Conservation (phyloP, 2,329 filamentous ascomycete genomes). For the Trematosphaeria pertusa region DNA sequence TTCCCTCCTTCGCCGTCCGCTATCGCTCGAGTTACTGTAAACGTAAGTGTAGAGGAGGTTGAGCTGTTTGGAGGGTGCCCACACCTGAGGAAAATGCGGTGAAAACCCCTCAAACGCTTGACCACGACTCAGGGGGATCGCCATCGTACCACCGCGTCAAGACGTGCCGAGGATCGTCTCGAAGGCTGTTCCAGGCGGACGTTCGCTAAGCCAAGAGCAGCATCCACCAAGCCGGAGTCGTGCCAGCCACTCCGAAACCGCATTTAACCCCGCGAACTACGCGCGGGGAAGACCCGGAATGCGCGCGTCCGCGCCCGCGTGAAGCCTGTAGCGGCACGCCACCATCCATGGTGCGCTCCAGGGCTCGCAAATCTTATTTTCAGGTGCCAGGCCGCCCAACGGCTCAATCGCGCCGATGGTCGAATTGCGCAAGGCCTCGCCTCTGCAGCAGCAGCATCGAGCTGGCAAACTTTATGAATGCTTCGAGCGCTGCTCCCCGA, state of each 20-base stretch:
- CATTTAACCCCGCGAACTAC: not conserved
- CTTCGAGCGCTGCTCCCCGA: not conserved
- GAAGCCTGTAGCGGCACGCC: constrained; percentile 2
- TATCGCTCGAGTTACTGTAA: too few relatives aligned
- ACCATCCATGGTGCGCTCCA: constrained; percentile 4
- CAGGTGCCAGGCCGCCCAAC: not conserved
- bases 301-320: not conserved
- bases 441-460: not conserved
- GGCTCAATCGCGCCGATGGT: not conserved
- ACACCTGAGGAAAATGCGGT: not conserved
- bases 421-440: constrained; percentile 1
- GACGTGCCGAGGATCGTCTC: too few relatives aligned
- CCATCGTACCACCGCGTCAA: not conserved
- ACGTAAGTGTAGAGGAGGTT: too few relatives aligned
- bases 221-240: not conserved
- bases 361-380: constrained; percentile 3
- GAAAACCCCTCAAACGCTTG: not conserved
- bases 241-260: not conserved
- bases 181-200: not conserved
- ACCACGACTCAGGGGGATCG: not conserved
- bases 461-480: constrained; percentile 6
- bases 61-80: too few relatives aligned
- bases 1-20: too few relatives aligned
- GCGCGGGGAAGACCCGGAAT: constrained; percentile 4
- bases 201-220: not conserved